Base-by-base conservation (phyloP, 73 alveolate species). In the Stentor coeruleus region DNA sequence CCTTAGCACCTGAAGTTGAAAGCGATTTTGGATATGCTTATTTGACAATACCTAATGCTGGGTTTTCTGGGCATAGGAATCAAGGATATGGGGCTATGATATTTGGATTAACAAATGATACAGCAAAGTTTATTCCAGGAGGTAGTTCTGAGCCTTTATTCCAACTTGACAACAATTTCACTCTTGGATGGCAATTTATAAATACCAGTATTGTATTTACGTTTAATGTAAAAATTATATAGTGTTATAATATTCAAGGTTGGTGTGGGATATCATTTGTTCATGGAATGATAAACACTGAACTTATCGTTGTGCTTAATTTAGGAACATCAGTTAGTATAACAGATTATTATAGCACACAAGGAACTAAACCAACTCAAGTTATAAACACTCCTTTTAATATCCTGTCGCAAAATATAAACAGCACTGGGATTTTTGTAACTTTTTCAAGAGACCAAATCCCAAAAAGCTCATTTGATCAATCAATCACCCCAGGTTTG, bases 281-380 rank as follows among this genome's bases (percentile, higher is more conserved):
- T 66, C 49, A 66, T 11, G 79, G 40, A 20, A 66, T 66, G 79
- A 33, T 15, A 20, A 31, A 66, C 79, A 66, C 79, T 26, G 79
- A 66, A 11, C n/a, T 66, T 37, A 66, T 66, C 0, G 33, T 66
- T 66, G 49, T 66, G 20, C n/a, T 26, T 20, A 66, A 20, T 40
- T 28, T 20, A 66, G 39, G 33, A 20, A 66, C 20, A 1, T 66
- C 79, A 26, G 3, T 66, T 20, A 66, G 11, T 26, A 26, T 66
- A 33, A 20, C 40, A 31, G 79, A 66, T 33, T 20, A 20, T 0
- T 66, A 66, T 33, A 66, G 79, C 37, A 66, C 79, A 1, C 20
- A 26, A 33, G n/a, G 11, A 28, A 37, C n/a, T 20, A 37, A 33
- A 15, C 79, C 79, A 66, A 20, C n/a, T 20, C 37, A 20, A 31